Evolutionary conservation across 148 eudicot species (phyloP).

Genomic region (Camellia granthamiana): DNA sequence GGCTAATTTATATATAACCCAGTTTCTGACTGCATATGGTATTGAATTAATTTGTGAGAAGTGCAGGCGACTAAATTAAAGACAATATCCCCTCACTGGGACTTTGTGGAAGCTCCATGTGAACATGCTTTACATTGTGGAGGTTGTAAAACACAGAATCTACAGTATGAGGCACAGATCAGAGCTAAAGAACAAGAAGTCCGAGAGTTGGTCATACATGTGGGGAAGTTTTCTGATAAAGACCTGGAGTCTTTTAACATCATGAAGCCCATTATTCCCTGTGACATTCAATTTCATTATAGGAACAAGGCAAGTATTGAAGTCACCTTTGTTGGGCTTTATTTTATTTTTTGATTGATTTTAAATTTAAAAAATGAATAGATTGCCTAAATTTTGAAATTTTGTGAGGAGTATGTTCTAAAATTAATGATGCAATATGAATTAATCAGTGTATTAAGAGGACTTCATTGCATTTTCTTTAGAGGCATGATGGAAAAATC

Average conservation of each 20-base stretch:
- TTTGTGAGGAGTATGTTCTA: neutral
- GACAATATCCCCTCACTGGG: slow-evolving; percentile 74
- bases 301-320: slow-evolving; percentile 73
- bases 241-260: slow-evolving; percentile 42
- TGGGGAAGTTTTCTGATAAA: slow-evolving; percentile 70
- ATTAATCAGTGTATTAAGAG: neutral
- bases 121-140: slow-evolving; percentile 89
- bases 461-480: too few species aligned
- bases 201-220: slow-evolving; percentile 64
- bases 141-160: slow-evolving; percentile 89
- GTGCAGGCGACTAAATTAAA: slow-evolving; percentile 75
- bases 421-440: neutral
- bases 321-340: neutral
- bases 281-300: slow-evolving; percentile 86
- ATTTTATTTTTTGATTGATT: neutral
- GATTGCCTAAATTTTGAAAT: neutral
- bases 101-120: slow-evolving; percentile 93
- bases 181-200: slow-evolving; percentile 90
- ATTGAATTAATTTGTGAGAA: slow-evolving; percentile 15
- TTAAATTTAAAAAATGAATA: too few species aligned
- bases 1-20: neutral
- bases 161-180: slow-evolving; percentile 85
- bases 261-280: slow-evolving; percentile 85
- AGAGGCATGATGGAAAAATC: too few species aligned
- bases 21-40: slow-evolving; percentile 1